Base-by-base conservation (phyloP, 768 basidiomycete species). In the Lactarius hatsudake region DNA sequence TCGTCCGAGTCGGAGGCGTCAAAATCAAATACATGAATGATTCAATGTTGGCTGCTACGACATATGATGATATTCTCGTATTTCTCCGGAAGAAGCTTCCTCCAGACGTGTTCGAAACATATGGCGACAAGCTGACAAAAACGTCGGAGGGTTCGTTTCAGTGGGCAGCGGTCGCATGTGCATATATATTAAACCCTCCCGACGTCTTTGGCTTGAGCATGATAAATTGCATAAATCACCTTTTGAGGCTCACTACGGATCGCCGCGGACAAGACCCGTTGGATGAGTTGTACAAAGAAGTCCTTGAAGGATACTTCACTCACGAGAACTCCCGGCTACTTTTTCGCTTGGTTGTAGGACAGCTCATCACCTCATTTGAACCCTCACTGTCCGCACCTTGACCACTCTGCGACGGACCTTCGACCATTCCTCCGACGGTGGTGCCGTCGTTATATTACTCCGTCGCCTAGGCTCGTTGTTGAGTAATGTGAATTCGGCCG, bases 91-190 rank as follows among this genome's bases (percentile, higher is more conserved):
- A 26, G 1, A 40, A 0, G 5, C 59, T 60, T 18, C 38, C 59
- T 1, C 5, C 18, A 3, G 7, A 10, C 0, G 59, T 2, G 15
- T 42, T 60, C 40, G 12, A n/a, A 40, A 5, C 20, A 1, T 18
- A 60, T 12, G 59, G 59, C 15, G 3, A 26, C 10, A 3, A 15
- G 0, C 42, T 60, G 12, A 30, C 56, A 34, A 15, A 5, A 0
- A 57, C 10, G 55, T 18, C 56, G 10, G 56, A 57, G 32, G 56
- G 56, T 1, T n/a, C 12, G 32, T 51, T 51, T 51, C 51, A 51
- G 20, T 62, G 61, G 61, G 61, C 61, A 3, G 61, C 61, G 7
- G 61, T 48, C 3, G 48, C 61, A n/a, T n/a, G n/a, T n/a, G n/a
- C n/a, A n/a, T n/a, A n/a, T 32, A 53, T 62, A 32, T 5, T 23